Evolutionary conservation across 768 basidiomycete genomes (phyloP), one percentile per base, ranked within the genome.

Genomic region (Pulveroboletus ravenelii): DNA sequence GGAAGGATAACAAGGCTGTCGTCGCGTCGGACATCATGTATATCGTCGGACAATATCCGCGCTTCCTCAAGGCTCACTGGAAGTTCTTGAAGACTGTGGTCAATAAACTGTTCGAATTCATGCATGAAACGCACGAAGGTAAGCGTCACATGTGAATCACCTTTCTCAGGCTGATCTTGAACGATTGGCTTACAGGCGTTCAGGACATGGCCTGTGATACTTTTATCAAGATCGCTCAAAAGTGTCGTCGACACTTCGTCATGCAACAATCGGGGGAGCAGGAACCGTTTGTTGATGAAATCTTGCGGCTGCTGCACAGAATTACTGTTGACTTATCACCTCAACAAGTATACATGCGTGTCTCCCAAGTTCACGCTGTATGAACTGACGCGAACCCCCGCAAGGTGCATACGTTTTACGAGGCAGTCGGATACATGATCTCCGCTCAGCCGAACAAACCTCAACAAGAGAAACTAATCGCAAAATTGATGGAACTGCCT

Each of bases 181-280:
- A 35, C 44, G 23, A 29, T 42, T 34, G 17, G 29, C 40, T 15
- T 54, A 37, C 58, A 90, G 92, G 94, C 74, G 96, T 99, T 10
- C 96, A 99, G 69, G 96, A 99, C 73, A 99, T 99, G 96, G 96
- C 96, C 41, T 99, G 96, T 72, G 96, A 99, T 68, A 99, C 96
- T 0, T 99, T 99, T 72, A 98, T 99, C 76, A 99, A 98, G 73
- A 99, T 99, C 60, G 93, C 96, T 20, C 96, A 99, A 68, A 99
- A 98, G 70, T 98, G 94, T 68, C 80, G 93, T 37, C 80, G 95
- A 47, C 96, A 99, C 70, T 99, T 99, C 61, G 93, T 99, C 52
- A 93, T 98, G 88, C 92, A 94, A 64, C 96, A 99, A 68, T 87
- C 93, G 9, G 93, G 93, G 52, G 96, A 99, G 70, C 82, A 83